Evolutionary conservation across 495 filamentous ascomycete genomes (phyloP).

Genomic region (Penicillium parvum): DNA sequence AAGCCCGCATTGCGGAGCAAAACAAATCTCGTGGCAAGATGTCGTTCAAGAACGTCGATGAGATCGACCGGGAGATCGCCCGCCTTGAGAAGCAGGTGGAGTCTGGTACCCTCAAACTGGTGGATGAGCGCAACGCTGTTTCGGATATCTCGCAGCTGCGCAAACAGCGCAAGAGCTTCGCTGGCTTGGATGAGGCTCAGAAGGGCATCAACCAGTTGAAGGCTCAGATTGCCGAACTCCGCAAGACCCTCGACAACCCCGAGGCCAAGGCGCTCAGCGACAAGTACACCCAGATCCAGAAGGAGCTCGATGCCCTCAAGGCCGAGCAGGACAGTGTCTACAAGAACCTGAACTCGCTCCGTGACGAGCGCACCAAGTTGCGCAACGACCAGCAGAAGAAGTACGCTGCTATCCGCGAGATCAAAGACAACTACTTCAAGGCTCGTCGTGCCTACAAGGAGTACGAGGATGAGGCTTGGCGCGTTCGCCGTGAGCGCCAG

Average conservation of each 20-base stretch:
- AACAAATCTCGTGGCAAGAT: slow-evolving; percentile 75
- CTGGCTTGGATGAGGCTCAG: slow-evolving; percentile 72
- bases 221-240: slow-evolving; percentile 76
- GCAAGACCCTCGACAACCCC: slow-evolving; percentile 85
- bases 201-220: slow-evolving; percentile 81
- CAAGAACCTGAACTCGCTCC: slow-evolving; percentile 78
- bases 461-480: slow-evolving; percentile 74
- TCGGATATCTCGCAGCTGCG: slow-evolving; percentile 73
- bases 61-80: slow-evolving; percentile 77
- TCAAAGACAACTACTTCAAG: slow-evolving; percentile 83
- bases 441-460: slow-evolving; percentile 70
- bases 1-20: slow-evolving; percentile 74
- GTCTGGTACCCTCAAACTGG: slow-evolving; percentile 81
- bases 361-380: slow-evolving; percentile 82
- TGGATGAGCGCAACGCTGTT: slow-evolving; percentile 94
- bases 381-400: slow-evolving; percentile 80
- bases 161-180: slow-evolving; percentile 87
- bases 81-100: slow-evolving; percentile 79
- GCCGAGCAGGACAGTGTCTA: slow-evolving; percentile 82
- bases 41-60: slow-evolving; percentile 78
- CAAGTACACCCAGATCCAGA: slow-evolving; percentile 72
- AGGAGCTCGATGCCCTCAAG: slow-evolving; percentile 83
- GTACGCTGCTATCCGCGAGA: slow-evolving; percentile 67
- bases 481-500: slow-evolving; percentile 70
- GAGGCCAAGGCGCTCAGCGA: slow-evolving; percentile 84